phyloP scores from a whole-genome alignment of 768 basidiomycete genomes.

The Kwoniella botswanensis region DNA sequence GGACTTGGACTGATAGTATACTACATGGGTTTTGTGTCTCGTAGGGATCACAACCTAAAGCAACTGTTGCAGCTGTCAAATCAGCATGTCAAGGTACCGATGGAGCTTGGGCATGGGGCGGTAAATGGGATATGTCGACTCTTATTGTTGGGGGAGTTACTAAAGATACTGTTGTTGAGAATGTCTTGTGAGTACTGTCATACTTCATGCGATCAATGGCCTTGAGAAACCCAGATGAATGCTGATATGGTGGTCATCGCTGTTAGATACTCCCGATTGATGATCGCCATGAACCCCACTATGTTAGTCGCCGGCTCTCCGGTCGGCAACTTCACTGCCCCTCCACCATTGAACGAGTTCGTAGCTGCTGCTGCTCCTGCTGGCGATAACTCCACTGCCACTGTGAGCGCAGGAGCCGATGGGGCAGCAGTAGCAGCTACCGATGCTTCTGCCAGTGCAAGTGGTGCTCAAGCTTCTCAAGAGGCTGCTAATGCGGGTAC shows the following conservation, averaged over 20 bases:
- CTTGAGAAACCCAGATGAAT: background rate
- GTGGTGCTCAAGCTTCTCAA: conserved; percentile 14
- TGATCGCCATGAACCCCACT: conserved; percentile 42
- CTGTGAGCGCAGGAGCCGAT: conserved; percentile 5
- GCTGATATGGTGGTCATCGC: background rate
- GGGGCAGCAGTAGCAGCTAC: conserved; percentile 4
- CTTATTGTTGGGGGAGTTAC: conserved; percentile 18
- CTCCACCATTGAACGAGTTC: conserved; percentile 41
- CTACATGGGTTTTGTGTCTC: no score
- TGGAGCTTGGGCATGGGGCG: conserved; percentile 45
- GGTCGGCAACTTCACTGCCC: conserved; percentile 21
- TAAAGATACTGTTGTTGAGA: conserved; percentile 40
- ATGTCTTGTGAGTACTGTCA: conserved; percentile 37
- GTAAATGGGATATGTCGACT: conserved; percentile 32
- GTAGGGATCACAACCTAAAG: conserved; percentile 25
- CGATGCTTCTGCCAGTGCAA: conserved; percentile 4
- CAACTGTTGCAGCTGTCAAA: conserved; percentile 33
- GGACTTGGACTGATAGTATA: background rate
- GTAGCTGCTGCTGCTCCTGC: conserved; percentile 23
- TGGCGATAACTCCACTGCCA: conserved; percentile 21
- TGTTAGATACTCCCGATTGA: conserved; percentile 44
- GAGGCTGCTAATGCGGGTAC: conserved; percentile 21
- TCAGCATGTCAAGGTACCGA: conserved; percentile 23
- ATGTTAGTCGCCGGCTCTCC: conserved; percentile 27
- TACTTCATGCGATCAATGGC: background rate